Evolutionary conservation across 176 grass and related monocot species (phyloP).

Genomic region (Thinopyrum elongatum): DNA sequence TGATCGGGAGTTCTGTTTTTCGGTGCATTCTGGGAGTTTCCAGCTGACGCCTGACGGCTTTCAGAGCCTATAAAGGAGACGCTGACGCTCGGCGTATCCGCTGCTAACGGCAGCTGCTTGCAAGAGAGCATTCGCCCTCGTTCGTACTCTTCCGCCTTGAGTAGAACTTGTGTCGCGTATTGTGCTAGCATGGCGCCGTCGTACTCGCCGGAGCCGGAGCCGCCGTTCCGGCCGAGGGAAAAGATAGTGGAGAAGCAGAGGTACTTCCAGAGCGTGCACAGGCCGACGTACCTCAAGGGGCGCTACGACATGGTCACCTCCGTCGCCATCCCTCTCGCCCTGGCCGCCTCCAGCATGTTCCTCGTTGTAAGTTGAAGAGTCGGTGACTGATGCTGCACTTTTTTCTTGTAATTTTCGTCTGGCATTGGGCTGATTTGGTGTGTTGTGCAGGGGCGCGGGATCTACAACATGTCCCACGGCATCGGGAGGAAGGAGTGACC

Average conservation of each 20-base stretch:
- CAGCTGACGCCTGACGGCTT: neutral
- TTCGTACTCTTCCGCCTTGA: neutral
- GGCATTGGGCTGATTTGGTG: neutral
- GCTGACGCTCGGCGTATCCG: neutral
- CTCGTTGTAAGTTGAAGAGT: conserved; percentile 53
- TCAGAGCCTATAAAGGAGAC: neutral
- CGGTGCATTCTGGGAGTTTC: conserved; percentile 30
- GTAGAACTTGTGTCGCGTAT: neutral
- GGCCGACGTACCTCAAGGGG: conserved; percentile 69
- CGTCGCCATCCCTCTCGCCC: conserved; percentile 67
- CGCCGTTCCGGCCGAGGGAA: conserved; percentile 66
- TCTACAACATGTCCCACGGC: conserved; percentile 73
- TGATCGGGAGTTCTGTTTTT: neutral
- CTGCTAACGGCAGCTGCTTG: neutral
- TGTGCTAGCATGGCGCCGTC: neutral
- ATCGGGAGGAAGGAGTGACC: conserved; percentile 62
- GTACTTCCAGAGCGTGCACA: conserved; percentile 61
- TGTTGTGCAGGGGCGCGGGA: conserved; percentile 51
- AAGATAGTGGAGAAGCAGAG: conserved; percentile 62
- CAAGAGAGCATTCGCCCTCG: neutral
- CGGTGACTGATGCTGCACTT: no score
- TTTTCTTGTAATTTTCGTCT: no score
- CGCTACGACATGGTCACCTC: conserved; percentile 67
- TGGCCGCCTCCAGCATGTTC: conserved; percentile 58
- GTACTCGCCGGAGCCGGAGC: conserved; percentile 35